Base-by-base conservation (phyloP, 106 monocot genomes). In the Phalaenopsis equestris region DNA sequence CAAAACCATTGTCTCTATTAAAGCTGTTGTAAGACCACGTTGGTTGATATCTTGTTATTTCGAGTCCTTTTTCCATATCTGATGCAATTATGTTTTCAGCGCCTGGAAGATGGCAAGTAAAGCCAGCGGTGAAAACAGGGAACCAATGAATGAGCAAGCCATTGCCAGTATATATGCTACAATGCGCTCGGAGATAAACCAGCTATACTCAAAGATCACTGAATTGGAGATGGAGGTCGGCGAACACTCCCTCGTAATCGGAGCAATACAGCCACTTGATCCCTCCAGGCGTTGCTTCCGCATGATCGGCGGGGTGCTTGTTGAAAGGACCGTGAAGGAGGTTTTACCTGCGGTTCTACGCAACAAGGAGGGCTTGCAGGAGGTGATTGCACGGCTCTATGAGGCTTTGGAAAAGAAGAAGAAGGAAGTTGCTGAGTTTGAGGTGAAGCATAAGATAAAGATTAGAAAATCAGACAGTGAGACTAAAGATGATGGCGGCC, bases 391-490 rank as follows among this genome's bases (percentile, higher is more conserved):
- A 16, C 85, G 97, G 57, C 86, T 98, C 14, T 84, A 90, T 15
- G 97, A 97, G 80, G 85, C 94, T 6, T 49, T 97, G 49, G 97
- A 98, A 85, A 94, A 83, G 86, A 98, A 98, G 89, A 97, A 94
- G 76, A 92, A 92, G 76, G 96, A 97, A 79, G 85, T 94, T 15
- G 41, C 84, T 0, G 97, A 98, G 79, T 98, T 98, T 82, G 97
- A 98, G 83, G 37, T 94, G 87, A 98, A 89, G 85, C 85, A 98
- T 49, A 94, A 94, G 92, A 98, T 98, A 80, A 98, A 88, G 86
- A 89, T 98, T 61, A 89, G 83, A 76, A 87, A 79, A 72, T 58
- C 82, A 0, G 68, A n/a, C 16, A 2, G 39, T 39, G 86, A 86
- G 2, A 70, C 78, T 0, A 84, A 88, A 38, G 89, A 90, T 15